These are phyloP conservation scores for Solanum pennellii DNA, from an alignment of 257 asterid species.

Conservation along the genomic window DNA sequence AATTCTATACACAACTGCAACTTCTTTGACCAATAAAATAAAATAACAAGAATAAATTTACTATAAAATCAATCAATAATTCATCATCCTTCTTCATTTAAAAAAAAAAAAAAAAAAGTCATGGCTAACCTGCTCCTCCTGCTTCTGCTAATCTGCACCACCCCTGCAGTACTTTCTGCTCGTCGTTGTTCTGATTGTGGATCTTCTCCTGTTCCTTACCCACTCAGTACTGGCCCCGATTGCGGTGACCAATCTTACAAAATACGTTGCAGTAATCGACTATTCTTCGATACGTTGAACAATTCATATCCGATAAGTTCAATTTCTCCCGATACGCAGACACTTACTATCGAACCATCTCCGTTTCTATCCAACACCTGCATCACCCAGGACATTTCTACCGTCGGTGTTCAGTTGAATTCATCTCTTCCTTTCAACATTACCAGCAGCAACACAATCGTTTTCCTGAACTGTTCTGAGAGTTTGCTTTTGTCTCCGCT, in stretches of 20 bases:
- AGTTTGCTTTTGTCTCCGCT: slow-evolving; percentile 30
- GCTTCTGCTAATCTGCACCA: slow-evolving; percentile 27
- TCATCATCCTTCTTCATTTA: not conserved
- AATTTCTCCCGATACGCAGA: slow-evolving; percentile 39
- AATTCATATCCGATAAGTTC: slow-evolving; percentile 63
- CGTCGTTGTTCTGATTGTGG: slow-evolving; percentile 67
- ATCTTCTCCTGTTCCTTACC: slow-evolving; percentile 59
- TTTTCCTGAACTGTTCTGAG: slow-evolving; percentile 53
- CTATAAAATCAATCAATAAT: not conserved
- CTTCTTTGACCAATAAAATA: not conserved
- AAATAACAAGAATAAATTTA: not conserved
- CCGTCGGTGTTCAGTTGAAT: slow-evolving; percentile 62
- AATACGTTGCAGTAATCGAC: slow-evolving; percentile 41
- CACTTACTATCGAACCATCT: slow-evolving; percentile 52
- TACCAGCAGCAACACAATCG: slow-evolving; percentile 67
- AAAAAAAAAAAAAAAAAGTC: not conserved
- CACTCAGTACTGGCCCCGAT: slow-evolving; percentile 57
- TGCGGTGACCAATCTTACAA: slow-evolving; percentile 74
- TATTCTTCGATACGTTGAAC: slow-evolving; percentile 51
- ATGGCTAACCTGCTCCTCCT: slow-evolving; percentile 8
- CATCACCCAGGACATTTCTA: slow-evolving; percentile 47
- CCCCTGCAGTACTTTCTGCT: slow-evolving; percentile 19
- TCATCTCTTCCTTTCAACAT: slow-evolving; percentile 65
- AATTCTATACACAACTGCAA: not conserved
- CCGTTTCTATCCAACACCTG: slow-evolving; percentile 54